phyloP scores from a whole-genome alignment of 495 filamentous ascomycete species.

The Hyaloscypha finlandica region DNA sequence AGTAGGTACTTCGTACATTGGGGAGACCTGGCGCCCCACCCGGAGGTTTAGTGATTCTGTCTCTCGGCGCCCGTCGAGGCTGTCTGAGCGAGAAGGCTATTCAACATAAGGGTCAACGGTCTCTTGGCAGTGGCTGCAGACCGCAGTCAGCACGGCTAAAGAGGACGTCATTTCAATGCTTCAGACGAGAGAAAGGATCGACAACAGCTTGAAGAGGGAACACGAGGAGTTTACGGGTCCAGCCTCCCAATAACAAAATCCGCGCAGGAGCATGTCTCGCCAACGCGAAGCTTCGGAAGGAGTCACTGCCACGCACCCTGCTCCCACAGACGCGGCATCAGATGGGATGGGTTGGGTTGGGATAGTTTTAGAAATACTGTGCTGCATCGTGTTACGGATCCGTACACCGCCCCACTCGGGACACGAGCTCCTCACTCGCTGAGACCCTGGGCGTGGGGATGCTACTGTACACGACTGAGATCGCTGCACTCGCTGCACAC shows the following conservation, averaged over 20 bases:
- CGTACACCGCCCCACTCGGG: background rate
- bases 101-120: background rate
- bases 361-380: background rate
- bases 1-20: too few species aligned
- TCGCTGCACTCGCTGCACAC: slow-evolving; percentile 7
- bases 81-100: background rate
- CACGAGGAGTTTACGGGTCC: background rate
- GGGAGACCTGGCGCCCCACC: background rate
- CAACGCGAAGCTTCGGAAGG: too few species aligned
- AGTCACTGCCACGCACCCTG: background rate
- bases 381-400: background rate
- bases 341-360: background rate
- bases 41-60: background rate
- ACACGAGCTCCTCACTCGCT: background rate
- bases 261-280: background rate
- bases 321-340: background rate
- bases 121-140: background rate
- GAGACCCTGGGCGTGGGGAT: slow-evolving; percentile 8
- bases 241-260: background rate
- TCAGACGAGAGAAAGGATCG: background rate
- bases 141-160: background rate
- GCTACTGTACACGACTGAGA: background rate
- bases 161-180: background rate
- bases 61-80: background rate
- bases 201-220: background rate